Evolutionary conservation across 129 eudicot genomes (phyloP), one percentile per base, ranked within the genome.

Genomic region (Escallonia rubra): DNA sequence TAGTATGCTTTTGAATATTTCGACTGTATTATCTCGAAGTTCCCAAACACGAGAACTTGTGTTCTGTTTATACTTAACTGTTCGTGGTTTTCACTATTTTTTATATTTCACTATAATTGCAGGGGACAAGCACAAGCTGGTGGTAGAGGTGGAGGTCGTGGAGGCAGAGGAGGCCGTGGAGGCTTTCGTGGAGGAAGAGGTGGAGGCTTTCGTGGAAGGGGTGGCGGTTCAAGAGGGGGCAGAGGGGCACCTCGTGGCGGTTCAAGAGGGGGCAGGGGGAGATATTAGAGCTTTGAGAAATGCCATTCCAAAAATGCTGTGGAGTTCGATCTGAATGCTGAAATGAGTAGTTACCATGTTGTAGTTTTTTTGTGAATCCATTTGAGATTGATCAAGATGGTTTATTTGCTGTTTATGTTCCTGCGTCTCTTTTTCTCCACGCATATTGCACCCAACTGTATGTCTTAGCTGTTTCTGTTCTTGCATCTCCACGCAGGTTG

Each of bases 41-140:
- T 23, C 34, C 34, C 34, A 23, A 23, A 23, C 34, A 23, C 34
- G 1, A 23, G 34, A 23, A 23, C 34, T 23, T 23, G 34, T 23
- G 34, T 23, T 23, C 34, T 23, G 34, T 23, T 23, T 23, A 23
- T 23, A 23, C 34, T 23, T 23, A 23, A 23, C 34, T 23, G 34
- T 23, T 23, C 1, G 34, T 23, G 34, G 34, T 23, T 23, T 23
- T 23, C 34, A 23, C 34, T 23, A 23, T 23, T 23, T 23, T 23
- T 23, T 23, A 23, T 23, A 0, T 23, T 23, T 23, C 46, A 48
- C 39, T 42, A 61, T 50, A 0, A 46, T 76, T 72, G 46, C 81
- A 84, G 90, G 84, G 91, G 96, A 70, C 66, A 63, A 39, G 78
- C 87, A 41, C 68, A 57, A 49, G 65, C 66, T 72, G 89, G 86